Conservation (phyloP, 306 rosid species). For the Coriaria nepalensis region DNA sequence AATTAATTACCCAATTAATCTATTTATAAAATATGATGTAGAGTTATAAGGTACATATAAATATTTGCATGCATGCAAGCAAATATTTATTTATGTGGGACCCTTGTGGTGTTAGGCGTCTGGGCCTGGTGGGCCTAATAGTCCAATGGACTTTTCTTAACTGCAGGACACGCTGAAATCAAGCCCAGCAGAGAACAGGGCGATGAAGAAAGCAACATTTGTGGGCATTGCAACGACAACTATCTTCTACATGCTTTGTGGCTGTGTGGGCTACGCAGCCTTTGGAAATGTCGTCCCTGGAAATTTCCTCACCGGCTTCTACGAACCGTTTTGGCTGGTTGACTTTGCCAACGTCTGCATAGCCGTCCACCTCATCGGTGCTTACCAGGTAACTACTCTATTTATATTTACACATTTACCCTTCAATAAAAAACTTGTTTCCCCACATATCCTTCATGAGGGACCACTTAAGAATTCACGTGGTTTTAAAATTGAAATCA, state of each 20-base stretch:
- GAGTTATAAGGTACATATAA: no score
- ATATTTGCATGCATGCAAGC: no score
- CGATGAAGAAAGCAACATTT: constrained; percentile 76
- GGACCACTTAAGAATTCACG: no score
- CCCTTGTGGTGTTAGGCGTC: no score
- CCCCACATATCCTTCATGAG: no score
- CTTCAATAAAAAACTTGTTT: no score
- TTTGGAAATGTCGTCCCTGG: constrained; percentile 91
- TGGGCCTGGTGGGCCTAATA: no score
- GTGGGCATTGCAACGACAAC: constrained; percentile 74
- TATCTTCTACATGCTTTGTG: constrained; percentile 68
- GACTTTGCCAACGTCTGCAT: constrained; percentile 86
- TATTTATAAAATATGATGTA: no score
- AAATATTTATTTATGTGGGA: no score
- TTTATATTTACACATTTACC: no score
- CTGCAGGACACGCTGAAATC: constrained; percentile 79
- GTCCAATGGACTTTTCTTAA: background rate
- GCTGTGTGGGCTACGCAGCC: constrained; percentile 83
- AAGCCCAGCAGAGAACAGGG: constrained; percentile 78
- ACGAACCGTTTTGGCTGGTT: constrained; percentile 91
- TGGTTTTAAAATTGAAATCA: no score
- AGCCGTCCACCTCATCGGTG: constrained; percentile 71
- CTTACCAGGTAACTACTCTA: constrained; percentile 56
- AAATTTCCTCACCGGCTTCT: constrained; percentile 97
- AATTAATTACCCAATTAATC: no score